Conservation (phyloP, 805 yeast genomes). For the Myxozyma vanderwaltii region DNA sequence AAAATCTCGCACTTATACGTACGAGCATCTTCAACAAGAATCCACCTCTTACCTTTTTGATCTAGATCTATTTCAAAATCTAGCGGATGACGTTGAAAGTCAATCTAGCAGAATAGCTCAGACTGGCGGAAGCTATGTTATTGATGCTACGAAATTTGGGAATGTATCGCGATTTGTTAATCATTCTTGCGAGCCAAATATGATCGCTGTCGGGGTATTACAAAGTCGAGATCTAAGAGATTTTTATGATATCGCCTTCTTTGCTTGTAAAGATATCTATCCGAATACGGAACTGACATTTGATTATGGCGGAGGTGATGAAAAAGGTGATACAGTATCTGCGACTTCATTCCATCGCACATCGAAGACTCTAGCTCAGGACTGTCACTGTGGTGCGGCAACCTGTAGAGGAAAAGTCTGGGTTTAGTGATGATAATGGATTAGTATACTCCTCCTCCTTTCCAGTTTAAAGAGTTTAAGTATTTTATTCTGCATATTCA, state of each 20-base stretch:
- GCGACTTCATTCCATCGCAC: background rate
- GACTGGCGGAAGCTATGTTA: background rate
- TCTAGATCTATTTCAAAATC: conserved; percentile 16
- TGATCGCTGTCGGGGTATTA: conserved; percentile 15
- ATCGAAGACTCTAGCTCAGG: background rate
- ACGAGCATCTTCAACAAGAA: conserved; percentile 1
- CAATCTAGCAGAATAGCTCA: background rate
- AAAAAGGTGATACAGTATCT: background rate
- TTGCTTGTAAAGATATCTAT: conserved; percentile 19
- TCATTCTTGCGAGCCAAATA: conserved; percentile 30
- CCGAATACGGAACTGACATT: conserved; percentile 26
- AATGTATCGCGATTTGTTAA: conserved; percentile 24
- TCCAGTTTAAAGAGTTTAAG: no score
- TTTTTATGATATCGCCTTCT: conserved; percentile 23
- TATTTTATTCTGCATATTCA: no score
- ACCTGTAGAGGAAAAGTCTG: conserved; percentile 1
- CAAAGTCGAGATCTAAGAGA: background rate
- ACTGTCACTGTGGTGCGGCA: conserved; percentile 1
- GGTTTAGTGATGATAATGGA: background rate
- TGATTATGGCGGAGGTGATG: conserved; percentile 9
- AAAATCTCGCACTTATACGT: conserved; percentile 6
- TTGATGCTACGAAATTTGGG: conserved; percentile 23
- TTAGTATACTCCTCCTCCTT: no score
- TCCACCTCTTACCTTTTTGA: conserved; percentile 2
- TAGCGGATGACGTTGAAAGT: conserved; percentile 1